Evolutionary conservation across 371 early-diverging fungal genomes (phyloP), one percentile per base, ranked within the genome.

Genomic region (Apophysomyces variabilis): DNA sequence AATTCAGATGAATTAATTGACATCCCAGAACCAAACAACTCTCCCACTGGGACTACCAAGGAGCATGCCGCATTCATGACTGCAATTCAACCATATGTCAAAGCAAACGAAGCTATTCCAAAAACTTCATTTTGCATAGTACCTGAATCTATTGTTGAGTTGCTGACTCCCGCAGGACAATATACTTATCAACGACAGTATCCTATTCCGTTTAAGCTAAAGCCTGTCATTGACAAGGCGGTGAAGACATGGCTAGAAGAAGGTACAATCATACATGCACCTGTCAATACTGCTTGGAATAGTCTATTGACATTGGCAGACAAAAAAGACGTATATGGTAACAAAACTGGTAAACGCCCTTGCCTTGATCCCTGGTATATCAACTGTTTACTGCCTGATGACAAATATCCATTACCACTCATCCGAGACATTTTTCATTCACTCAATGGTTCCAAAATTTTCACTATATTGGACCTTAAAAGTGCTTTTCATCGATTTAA

Each of bases 301-400:
- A n/a, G n/a, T n/a, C n/a, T n/a, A n/a, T n/a, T n/a, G n/a, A n/a
- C n/a, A n/a, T n/a, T n/a, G n/a, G 71, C 71, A 13, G 66, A 65
- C 3, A 73, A 73, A 43, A 73, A 72, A 50, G 69, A 76, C 47
- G 16, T 45, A n/a, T 12, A 11, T 7, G 45, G 45, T 11, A 45
- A 45, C 43, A 43, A 69, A 43, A 21, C 26, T 21, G 1, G 26
- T 21, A 21, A 21, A 21, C 26, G 26, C 26, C 26, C 26, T 21
- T 21, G 26, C 26, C 26, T 21, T 21, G 26, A 21, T 21, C 26
- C 26, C 26, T 1, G 1, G 26, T 1, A 21, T 1, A 21, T 21
- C 26, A 21, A 21, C 1, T 1, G 26, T 21, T 21, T 21, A 21
- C 26, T 21, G 26, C 26, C 26, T 21, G 26, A 21, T 21, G 26